These are phyloP conservation scores for Colletotrichum echinochloae DNA, from an alignment of 2,329 filamentous ascomycete genomes.

Conservation along the genomic window DNA sequence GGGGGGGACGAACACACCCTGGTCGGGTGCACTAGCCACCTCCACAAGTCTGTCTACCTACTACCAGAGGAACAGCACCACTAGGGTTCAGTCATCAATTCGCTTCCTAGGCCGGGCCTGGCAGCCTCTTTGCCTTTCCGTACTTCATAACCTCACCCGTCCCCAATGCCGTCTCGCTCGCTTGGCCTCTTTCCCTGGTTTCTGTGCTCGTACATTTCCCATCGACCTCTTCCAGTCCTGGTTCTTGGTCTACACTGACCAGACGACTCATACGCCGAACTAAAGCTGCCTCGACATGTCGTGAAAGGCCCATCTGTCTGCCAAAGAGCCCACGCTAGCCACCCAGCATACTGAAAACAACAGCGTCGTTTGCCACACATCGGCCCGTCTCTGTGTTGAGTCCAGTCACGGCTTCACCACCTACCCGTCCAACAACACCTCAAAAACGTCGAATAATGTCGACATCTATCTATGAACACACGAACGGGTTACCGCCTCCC, in stretches of 20 bases:
- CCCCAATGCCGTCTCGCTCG: constrained; percentile 33
- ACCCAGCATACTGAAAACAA: constrained; percentile 18
- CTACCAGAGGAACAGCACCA: constrained; percentile 7
- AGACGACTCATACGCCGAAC: constrained; percentile 1
- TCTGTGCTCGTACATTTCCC: constrained; percentile 35
- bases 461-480: constrained; percentile 54
- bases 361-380: constrained; percentile 1
- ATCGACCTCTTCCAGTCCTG: not conserved
- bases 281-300: constrained; percentile 27
- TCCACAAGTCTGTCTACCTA: constrained; percentile 37
- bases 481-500: constrained; percentile 57
- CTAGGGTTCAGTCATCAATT: constrained; percentile 38
- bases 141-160: constrained; percentile 40
- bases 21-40: constrained; percentile 37
- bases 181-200: constrained; percentile 26
- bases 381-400: not conserved
- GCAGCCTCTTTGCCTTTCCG: constrained; percentile 34
- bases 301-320: constrained; percentile 18
- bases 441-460: constrained; percentile 50
- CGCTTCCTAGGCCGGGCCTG: constrained; percentile 31
- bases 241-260: not conserved
- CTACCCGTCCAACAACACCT: not conserved
- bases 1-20: constrained; percentile 37
- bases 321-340: constrained; percentile 12
- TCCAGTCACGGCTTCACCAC: not conserved